phyloP scores from a whole-genome alignment of 352 stramenopile genomes.

The Phytopythium aichiense region DNA sequence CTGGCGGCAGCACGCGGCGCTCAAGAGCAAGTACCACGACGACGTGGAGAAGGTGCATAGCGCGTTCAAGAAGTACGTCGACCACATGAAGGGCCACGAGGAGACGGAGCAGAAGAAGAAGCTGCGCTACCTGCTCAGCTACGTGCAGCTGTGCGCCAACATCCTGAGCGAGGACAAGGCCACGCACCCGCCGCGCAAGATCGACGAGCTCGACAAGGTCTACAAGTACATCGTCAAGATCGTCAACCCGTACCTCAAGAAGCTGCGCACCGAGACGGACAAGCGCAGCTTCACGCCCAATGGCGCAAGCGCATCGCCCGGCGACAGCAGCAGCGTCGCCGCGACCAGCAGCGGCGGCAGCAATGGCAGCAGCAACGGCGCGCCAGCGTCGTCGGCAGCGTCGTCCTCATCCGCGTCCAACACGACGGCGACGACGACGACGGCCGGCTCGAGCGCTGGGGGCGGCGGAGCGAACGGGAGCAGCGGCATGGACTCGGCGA shows the following conservation, averaged over 20 bases:
- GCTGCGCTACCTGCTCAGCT: conserved; percentile 76
- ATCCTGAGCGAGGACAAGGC: conserved; percentile 77
- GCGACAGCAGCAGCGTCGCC: no score
- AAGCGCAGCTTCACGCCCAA: conserved; percentile 39
- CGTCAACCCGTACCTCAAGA: conserved; percentile 85
- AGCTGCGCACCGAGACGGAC: conserved; percentile 75
- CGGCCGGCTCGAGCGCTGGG: no score
- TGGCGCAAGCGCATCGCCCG: conserved; percentile 3
- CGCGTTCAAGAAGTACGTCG: conserved; percentile 85
- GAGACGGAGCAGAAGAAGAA: conserved; percentile 88
- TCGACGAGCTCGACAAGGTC: conserved; percentile 84
- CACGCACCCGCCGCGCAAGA: conserved; percentile 62
- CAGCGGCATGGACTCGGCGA: conserved; percentile 14
- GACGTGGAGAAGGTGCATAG: conserved; percentile 85
- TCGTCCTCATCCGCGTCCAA: no score
- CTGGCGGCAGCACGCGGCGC: conserved; percentile 69
- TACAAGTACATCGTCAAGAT: conserved; percentile 90
- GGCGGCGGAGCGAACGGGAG: conserved; percentile 7
- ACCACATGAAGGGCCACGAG: conserved; percentile 85
- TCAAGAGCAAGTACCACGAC: conserved; percentile 78
- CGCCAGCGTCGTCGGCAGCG: background rate
- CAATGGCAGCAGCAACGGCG: background rate
- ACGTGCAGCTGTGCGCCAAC: conserved; percentile 75
- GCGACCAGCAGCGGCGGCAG: background rate
- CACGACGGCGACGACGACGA: no score